Evolutionary conservation across 2,329 filamentous ascomycete species (phyloP), one percentile per base, ranked within the genome.

Genomic region (Coleophoma eucalyptorum): DNA sequence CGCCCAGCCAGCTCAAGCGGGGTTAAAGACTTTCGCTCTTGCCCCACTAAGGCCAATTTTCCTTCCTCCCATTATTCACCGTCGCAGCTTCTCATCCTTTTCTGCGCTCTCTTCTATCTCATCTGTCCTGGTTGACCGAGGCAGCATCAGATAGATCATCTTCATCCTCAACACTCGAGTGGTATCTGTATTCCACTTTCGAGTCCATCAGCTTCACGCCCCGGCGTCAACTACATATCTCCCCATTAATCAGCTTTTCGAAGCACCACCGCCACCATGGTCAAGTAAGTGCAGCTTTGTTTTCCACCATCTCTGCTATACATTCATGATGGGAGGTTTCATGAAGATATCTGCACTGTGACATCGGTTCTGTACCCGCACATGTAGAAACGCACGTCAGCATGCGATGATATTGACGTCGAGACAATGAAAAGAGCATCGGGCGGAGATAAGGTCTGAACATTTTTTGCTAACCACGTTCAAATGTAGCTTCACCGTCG

Each of bases 261-360:
- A 64, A 71, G 71, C 74, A 87, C 83, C 73, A 89, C 91, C 89
- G 90, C 80, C 87, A 97, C 91, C 75, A 99, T 99, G 94, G 94
- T 99, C 76, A 97, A 97, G 92, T 97, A 88, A 88, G 92, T 93
- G 50, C 20, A 54, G 48, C 35, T 48, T 42, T 26, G 3, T 47
- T 49, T 46, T 11, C 8, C 13, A 18, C 31, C 11, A 32, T 20
- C 42, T 50, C 12, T 21, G 20, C 21, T 42, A 38, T 3, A 26
- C 26, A 26, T 8, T 6, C 26, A 26, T 26, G 26, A 26, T 8
- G 26, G 10, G 26, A 26, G 10, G 10, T 26, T 5, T 5, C 26
- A 26, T 26, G 26, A 26, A 26, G 26, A 5, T 26, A 8, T 26
- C 26, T 26, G 26, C 26, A 26, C 26, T 26, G 26, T 26, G 5